Base-by-base conservation (phyloP, 805 yeast genomes). In the Hanseniaspora valbyensis region DNA sequence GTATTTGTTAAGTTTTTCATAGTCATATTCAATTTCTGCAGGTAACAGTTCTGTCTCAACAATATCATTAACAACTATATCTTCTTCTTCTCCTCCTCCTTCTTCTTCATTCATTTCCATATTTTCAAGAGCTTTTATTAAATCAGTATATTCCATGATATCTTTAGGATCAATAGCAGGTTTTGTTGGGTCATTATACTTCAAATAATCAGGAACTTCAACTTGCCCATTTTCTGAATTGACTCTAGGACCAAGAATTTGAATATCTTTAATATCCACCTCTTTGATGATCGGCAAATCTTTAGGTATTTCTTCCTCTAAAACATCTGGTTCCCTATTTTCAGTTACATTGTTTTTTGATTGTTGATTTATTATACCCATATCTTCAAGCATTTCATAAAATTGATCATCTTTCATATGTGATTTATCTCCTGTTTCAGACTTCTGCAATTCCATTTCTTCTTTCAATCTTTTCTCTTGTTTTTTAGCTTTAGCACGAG, bases 71-170 rank as follows among this genome's bases (percentile, higher is more conserved):
- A 39, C 32, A 3, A 40, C 16, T 1, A 3, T 4, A 16, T 25
- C 40, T 14, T 43, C 25, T 9, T 37, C 33, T 16, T 56, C 60
- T 46, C 53, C 58, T 45, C 59, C 61, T 45, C 61, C 63, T n/a
- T n/a, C n/a, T n/a, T n/a, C n/a, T n/a, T n/a, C n/a, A 2, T 53
- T 46, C 12, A 59, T 42, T 8, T 58, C 59, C 16, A 55, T 55
- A 0, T 53, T 28, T 36, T 60, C 55, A 9, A 58, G 28, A 2
- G 45, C 64, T 44, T 59, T 63, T 10, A 59, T 63, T 24, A 56
- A 19, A 33, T 57, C 59, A 42, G 61, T 66, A 40, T 61, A 59
- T 37, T 64, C 67, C 53, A 65, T 44, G 32, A 65, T 54, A 46
- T 59, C 56, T 12, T 58, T 55, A 16, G 57, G 53, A 30, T 53